Conservation (phyloP, 805 yeast species). For the Pichia heedii region DNA sequence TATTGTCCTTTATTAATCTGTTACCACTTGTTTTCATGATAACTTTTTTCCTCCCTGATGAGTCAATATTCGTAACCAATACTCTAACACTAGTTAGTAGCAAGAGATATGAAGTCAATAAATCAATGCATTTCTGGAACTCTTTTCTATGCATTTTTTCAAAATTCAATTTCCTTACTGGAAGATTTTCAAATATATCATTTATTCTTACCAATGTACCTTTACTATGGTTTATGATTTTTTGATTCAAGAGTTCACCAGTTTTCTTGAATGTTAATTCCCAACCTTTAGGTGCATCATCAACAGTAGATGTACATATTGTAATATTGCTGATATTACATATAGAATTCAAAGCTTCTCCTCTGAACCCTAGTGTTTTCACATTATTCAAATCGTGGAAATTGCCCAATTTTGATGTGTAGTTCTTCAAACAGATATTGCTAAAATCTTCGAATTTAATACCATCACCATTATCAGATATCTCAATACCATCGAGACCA, state of each 20-base stretch:
- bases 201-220: slow-evolving; percentile 64
- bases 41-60: slow-evolving; percentile 40
- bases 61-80: slow-evolving; percentile 44
- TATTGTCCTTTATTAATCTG: slow-evolving; percentile 41
- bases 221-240: slow-evolving; percentile 39
- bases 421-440: slow-evolving; percentile 48
- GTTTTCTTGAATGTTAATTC: slow-evolving; percentile 41
- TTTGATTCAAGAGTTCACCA: slow-evolving; percentile 40
- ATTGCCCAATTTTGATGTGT: slow-evolving; percentile 53
- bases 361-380: slow-evolving; percentile 64
- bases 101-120: slow-evolving; percentile 62
- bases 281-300: slow-evolving; percentile 48
- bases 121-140: slow-evolving; percentile 53
- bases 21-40: slow-evolving; percentile 53
- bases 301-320: slow-evolving; percentile 41
- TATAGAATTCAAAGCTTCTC: slow-evolving; percentile 70
- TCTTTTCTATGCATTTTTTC: slow-evolving; percentile 60
- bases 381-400: slow-evolving; percentile 49
- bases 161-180: slow-evolving; percentile 75
- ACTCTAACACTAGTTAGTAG: slow-evolving; percentile 51
- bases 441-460: slow-evolving; percentile 44
- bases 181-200: slow-evolving; percentile 57
- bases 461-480: slow-evolving; percentile 63
- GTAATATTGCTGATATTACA: slow-evolving; percentile 45
- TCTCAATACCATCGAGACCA: slow-evolving; percentile 65